A percentile compares a stretch with the other conserved stretches of the same genome.
Evolutionary conservation across 108 stramenopile genomes (phyloP).

Genomic region (Chaetoceros muelleri): DNA sequence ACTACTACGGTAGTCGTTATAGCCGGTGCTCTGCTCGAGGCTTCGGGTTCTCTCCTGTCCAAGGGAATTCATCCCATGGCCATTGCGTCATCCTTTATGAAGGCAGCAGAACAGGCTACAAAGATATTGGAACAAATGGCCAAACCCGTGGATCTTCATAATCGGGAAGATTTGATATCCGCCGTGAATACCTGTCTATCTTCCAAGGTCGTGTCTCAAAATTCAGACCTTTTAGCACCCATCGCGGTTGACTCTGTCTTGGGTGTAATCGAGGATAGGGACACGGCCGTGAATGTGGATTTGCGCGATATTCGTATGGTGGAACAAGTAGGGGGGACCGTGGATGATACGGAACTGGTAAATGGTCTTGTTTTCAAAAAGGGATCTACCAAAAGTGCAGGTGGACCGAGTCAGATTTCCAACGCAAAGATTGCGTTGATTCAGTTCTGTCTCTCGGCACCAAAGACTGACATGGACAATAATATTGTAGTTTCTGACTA

Average conservation of each 20-base stretch:
- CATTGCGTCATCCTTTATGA: constrained; percentile 86
- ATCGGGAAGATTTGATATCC: constrained; percentile 76
- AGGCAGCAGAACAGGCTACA: constrained; percentile 53
- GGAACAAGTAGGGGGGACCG: constrained; percentile 95
- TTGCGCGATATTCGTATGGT: constrained; percentile 94
- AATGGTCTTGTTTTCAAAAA: constrained; percentile 91
- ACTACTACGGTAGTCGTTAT: constrained; percentile 94
- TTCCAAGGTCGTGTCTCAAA: constrained; percentile 93
- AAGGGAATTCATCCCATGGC: constrained; percentile 97
- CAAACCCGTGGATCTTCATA: constrained; percentile 73
- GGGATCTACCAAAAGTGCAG: constrained; percentile 86
- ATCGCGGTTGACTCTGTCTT: constrained; percentile 98
- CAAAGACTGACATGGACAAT: constrained; percentile 99
- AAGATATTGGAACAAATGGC: constrained; percentile 51
- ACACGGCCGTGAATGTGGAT: constrained; percentile 84
- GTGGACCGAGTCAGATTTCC: constrained; percentile 82
- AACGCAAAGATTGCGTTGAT: constrained; percentile 96
- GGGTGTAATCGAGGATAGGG: constrained; percentile 57
- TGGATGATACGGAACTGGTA: constrained; percentile 98
- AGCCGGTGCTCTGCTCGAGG: constrained; percentile 94
- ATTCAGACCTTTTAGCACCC: constrained; percentile 93
- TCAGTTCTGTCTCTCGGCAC: constrained; percentile 96
- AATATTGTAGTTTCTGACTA: constrained; percentile 97
- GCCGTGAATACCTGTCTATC: constrained; percentile 94
- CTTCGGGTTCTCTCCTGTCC: constrained; percentile 63